phyloP scores from a whole-genome alignment of 345 rosid species.

The Salix suchowensis region DNA sequence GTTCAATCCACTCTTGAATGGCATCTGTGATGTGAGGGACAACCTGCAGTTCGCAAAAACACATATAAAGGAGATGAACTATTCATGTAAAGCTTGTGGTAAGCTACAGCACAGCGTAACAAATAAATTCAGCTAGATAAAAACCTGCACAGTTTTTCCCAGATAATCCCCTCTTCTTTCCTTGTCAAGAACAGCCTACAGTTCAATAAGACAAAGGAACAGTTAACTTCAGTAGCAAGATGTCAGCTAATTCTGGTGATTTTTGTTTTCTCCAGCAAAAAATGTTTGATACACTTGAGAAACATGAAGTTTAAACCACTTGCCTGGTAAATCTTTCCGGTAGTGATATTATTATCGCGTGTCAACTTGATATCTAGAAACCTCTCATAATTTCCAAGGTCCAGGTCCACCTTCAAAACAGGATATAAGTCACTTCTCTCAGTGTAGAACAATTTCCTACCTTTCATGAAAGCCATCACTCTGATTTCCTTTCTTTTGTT shows the following conservation, averaged over 20 bases:
- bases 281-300: background rate
- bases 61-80: background rate
- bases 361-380: constrained; percentile 80
- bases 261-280: background rate
- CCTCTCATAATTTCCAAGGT: constrained; percentile 98
- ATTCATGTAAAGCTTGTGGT: background rate
- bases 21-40: constrained; percentile 97
- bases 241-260: background rate
- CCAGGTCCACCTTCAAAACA: constrained; percentile 82
- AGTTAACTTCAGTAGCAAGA: background rate
- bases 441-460: background rate
- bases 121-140: background rate
- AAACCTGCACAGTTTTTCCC: constrained; percentile 97
- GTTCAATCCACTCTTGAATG: constrained; percentile 95
- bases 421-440: background rate
- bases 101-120: constrained; percentile 3
- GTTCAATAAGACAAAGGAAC: background rate
- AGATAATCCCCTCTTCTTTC: constrained; percentile 97
- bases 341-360: constrained; percentile 78
- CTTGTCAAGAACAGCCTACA: constrained; percentile 75
- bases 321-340: constrained; percentile 92
- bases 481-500: background rate
- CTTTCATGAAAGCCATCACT: background rate
- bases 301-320: constrained; percentile 2
- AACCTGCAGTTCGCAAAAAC: constrained; percentile 43